Percentiles rank a stretch among this genome's conserved stretches.
Conservation (phyloP, 768 basidiomycete species). For the Fibroporia radiculosa region DNA sequence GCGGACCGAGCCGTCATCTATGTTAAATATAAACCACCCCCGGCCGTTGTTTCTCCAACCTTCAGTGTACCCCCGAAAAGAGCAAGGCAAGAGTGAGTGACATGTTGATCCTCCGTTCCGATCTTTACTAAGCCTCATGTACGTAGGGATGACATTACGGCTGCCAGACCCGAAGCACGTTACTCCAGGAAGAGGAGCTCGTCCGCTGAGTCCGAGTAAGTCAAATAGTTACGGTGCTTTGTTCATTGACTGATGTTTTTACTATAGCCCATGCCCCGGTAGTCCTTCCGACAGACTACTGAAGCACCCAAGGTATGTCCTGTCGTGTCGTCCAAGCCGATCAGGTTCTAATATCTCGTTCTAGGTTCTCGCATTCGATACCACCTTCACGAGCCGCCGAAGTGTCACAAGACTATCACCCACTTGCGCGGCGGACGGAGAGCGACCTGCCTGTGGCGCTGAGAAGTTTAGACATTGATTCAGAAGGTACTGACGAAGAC, state of each 20-base stretch:
- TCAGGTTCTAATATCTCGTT: too few species aligned
- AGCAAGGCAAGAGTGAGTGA: too few species aligned
- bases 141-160: background rate
- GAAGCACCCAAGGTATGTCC: conserved; percentile 10
- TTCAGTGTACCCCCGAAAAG: background rate
- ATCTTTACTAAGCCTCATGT: too few species aligned
- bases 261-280: conserved; percentile 1
- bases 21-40: conserved; percentile 6
- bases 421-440: background rate
- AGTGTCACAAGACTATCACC: too few species aligned
- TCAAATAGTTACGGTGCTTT: background rate
- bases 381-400: too few species aligned
- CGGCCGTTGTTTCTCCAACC: background rate
- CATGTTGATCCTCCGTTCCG: too few species aligned
- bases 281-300: conserved; percentile 12
- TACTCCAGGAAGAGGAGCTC: conserved; percentile 11
- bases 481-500: conserved; percentile 5
- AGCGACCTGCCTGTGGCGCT: background rate
- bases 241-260: background rate
- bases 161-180: background rate
- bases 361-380: too few species aligned
- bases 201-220: conserved; percentile 11
- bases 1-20: conserved; percentile 4
- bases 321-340: too few species aligned
- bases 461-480: conserved; percentile 3